Conservation (phyloP, 768 basidiomycete genomes). For the Cytidiella melzeri region DNA sequence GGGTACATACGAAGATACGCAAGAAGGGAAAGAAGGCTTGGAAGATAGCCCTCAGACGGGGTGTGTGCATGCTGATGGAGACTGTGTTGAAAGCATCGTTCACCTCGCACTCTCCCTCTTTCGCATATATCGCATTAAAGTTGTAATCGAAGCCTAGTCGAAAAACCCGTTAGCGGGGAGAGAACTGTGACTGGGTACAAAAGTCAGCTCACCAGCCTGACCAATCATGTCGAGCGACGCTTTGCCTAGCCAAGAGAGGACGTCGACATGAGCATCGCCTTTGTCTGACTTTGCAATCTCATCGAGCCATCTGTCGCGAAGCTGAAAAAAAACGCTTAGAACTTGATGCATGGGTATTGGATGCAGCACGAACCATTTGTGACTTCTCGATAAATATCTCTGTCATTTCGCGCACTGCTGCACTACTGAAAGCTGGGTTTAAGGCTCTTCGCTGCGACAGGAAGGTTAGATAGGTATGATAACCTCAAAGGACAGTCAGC, state of each 20-base stretch:
- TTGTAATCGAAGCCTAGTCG: conserved; percentile 29
- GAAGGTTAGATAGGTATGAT: not conserved
- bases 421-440: conserved; percentile 64
- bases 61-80: conserved; percentile 11
- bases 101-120: conserved; percentile 25
- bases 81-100: conserved; percentile 25
- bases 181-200: not conserved
- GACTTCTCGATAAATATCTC: conserved; percentile 54
- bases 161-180: not conserved
- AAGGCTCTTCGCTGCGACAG: conserved; percentile 21
- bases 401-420: conserved; percentile 52
- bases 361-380: conserved; percentile 30
- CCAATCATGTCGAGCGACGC: conserved; percentile 38
- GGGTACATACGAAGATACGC: conserved; percentile 16
- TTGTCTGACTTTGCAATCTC: conserved; percentile 26
- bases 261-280: conserved; percentile 22
- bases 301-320: conserved; percentile 17
- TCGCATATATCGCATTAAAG: conserved; percentile 25
- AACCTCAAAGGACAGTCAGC: not conserved
- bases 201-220: conserved; percentile 25
- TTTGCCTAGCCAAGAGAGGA: conserved; percentile 28
- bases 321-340: conserved; percentile 8
- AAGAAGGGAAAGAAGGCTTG: conserved; percentile 19
- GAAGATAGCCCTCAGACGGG: conserved; percentile 9
- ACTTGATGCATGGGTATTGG: not conserved